Conservation (phyloP, 2,329 filamentous ascomycete species). For the Clarireedia paspali region DNA sequence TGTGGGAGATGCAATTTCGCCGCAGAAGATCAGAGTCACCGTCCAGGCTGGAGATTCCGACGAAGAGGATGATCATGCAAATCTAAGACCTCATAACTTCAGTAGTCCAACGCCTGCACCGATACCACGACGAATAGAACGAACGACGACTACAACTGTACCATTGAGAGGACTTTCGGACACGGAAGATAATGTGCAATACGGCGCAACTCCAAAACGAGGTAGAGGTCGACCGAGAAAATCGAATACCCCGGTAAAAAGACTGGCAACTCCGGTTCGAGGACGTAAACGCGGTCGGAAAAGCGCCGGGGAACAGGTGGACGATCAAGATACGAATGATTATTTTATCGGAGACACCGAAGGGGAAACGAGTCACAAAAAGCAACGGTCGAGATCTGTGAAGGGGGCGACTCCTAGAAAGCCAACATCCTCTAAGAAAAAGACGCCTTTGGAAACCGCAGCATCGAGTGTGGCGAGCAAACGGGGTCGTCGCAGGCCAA, state of each 20-base stretch:
- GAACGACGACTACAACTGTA: constrained; percentile 28
- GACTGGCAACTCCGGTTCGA: constrained; percentile 19
- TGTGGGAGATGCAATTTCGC: constrained; percentile 28
- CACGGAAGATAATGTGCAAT: constrained; percentile 21
- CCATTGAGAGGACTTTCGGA: constrained; percentile 29
- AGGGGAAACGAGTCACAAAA: constrained; percentile 16
- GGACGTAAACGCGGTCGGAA: constrained; percentile 20
- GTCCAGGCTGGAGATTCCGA: constrained; percentile 28
- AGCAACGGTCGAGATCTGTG: constrained; percentile 23
- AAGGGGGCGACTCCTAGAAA: constrained; percentile 17
- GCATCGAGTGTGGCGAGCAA: constrained; percentile 2
- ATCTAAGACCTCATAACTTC: constrained; percentile 11
- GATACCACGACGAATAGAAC: constrained; percentile 18
- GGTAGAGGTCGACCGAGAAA: constrained; percentile 36
- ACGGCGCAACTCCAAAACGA: constrained; percentile 32
- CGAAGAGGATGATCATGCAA: constrained; percentile 17
- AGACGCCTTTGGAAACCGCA: not conserved
- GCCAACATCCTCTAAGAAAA: constrained; percentile 12
- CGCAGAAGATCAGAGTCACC: constrained; percentile 30
- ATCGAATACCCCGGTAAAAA: constrained; percentile 31
- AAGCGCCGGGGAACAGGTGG: constrained; percentile 24
- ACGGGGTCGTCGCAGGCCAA: constrained; percentile 8
- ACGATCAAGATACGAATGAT: constrained; percentile 19
- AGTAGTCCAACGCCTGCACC: constrained; percentile 17
- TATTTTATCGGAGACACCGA: constrained; percentile 16